Base-by-base conservation (phyloP, 1,139 yeast species). In the Taphrina populina region DNA sequence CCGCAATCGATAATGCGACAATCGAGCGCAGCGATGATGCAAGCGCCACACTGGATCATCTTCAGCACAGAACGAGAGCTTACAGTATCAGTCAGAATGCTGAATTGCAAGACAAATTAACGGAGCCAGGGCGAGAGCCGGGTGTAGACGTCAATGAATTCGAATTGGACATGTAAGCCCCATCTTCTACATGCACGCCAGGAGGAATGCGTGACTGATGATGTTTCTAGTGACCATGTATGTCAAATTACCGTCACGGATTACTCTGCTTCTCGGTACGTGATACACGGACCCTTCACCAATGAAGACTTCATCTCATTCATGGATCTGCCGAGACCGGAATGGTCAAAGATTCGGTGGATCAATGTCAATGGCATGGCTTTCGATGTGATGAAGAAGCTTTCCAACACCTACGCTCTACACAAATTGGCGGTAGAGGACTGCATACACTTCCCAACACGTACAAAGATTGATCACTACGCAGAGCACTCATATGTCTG, bases 321-420 rank as follows among this genome's bases (percentile, higher is more conserved):
- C 51, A 62, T 64, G 47, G 59, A 40, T 61, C 13, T 21, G 11
- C 39, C 37, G 7, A 20, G 63, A 53, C 58, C 73, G 73, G 37
- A 80, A 80, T 76, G 81, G 80, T 68, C 78, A 2, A 68, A 70
- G 51, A 78, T 78, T 0, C 67, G 82, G 10, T 78, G 82, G 82
- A 70, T 78, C 55, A 76, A 75, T 59, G 78, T 78, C 11, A 78
- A 77, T 62, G 82, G 82, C 0, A 65, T 78, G 20, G 74, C 81
- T 0, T 77, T 80, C 79, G 81, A 77, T 56, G 79, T 80, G 8
- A 73, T 77, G 6, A 70, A 75, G 6, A 65, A 73, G 0, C 68
- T 77, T 34, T 73, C 76, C 1, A 62, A 67, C 41, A 64, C 66
- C 52, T 76, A 71, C 62, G 66, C 70, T 17, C 64, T 77, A 24